Conservation (phyloP, 208 protist species). For the Trichomonas tenax region DNA sequence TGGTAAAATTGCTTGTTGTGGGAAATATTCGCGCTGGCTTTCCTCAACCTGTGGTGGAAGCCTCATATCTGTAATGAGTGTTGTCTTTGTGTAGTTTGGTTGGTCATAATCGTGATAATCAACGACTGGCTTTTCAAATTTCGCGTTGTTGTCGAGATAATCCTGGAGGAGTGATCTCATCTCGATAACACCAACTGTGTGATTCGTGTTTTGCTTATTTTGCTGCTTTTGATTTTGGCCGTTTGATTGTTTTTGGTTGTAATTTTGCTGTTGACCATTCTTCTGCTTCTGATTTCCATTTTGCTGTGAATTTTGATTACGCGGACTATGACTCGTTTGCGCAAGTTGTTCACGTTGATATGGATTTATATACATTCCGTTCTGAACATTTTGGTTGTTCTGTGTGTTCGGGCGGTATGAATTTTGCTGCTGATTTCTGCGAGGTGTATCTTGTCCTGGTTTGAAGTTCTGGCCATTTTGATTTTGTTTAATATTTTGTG, state of each 20-base stretch:
- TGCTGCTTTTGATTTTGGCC: background rate
- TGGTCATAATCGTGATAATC: background rate
- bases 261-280: too few species aligned
- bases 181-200: background rate
- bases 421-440: too few species aligned
- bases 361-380: too few species aligned
- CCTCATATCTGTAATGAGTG: background rate
- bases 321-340: too few species aligned
- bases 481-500: too few species aligned
- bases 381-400: too few species aligned
- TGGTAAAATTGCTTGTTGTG: background rate
- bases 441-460: too few species aligned
- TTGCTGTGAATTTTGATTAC: too few species aligned
- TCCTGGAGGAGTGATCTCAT: background rate
- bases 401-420: too few species aligned
- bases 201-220: background rate
- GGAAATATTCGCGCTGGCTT: background rate
- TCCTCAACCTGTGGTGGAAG: background rate
- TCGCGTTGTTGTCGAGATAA: background rate
- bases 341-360: too few species aligned
- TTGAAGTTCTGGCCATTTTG: too few species aligned
- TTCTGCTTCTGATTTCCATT: too few species aligned
- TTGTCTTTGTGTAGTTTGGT: background rate
- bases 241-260: background rate
- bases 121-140: background rate